Evolutionary conservation across 192 early-diverging fungal species (phyloP), one percentile per base, ranked within the genome.

Genomic region (Coemansia umbellata): DNA sequence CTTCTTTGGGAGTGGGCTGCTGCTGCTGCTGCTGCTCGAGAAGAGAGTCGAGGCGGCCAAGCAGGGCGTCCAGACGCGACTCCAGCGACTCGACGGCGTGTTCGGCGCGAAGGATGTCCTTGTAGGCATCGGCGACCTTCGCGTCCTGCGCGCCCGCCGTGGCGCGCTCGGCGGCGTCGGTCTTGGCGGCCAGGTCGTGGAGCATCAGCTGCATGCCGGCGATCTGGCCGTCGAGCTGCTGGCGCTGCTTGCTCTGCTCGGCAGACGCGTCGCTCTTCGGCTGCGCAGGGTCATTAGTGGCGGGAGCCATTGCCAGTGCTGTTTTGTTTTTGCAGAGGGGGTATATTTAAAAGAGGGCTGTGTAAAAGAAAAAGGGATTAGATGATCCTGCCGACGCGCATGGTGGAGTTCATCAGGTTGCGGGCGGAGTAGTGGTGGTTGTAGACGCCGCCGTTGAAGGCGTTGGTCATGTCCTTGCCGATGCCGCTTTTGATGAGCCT

Each of bases 401-500:
- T 82, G 48, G 77, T 77, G 14, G 83, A 80, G 68, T 71, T 71
- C 80, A 91, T 69, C 61, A 95, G 68, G 63, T 91, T 88, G 28
- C 88, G 74, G 3, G 91, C 91, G 17, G 87, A 91, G 50, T 90
- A 92, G 51, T 85, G 82, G 63, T 96, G 93, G 63, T 89, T 80
- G 67, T 96, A 93, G 18, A 94, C 80, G 42, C 86, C 90, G 21
- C 93, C 92, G 51, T 94, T 89, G 65, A 96, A 96, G 2, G 87
- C 76, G 5, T 70, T 79, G 5, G 93, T 91, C 58, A 85, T 82
- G 59, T 96, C 93, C 66, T 88, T 87, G 41, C 93, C 93, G 26
- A 93, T 77, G 10, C 73, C 81, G 53, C 76, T 71, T 22, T 74
- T 74, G 53, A 94, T 74, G 61, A 86, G 84, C 31, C 78, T 79